Conservation (phyloP, 2,329 filamentous ascomycete genomes). For the Pyricularia sp. region DNA sequence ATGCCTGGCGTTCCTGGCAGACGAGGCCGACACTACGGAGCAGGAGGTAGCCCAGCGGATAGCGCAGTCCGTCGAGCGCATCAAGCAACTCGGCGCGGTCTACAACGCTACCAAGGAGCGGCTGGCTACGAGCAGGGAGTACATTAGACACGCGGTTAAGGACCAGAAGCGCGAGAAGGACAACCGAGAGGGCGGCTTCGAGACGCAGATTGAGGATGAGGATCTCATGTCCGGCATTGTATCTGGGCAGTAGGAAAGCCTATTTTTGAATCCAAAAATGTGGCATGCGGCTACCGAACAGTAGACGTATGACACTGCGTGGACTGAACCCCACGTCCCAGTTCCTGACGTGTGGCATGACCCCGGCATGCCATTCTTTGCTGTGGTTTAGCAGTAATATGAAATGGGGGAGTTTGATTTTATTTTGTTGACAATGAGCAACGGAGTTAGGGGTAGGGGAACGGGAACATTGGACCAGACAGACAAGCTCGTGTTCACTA, state of each 20-base stretch:
- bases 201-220: conserved; percentile 42
- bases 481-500: not conserved
- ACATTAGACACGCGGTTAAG: conserved; percentile 35
- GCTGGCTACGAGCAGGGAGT: conserved; percentile 46
- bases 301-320: not conserved
- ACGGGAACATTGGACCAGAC: not conserved
- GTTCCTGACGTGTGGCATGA: not conserved
- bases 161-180: conserved; percentile 41
- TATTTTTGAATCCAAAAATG: not conserved
- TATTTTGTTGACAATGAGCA: not conserved
- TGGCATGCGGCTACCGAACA: not conserved
- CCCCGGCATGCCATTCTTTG: not conserved
- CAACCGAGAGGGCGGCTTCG: conserved; percentile 23
- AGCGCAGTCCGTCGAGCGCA: conserved; percentile 25
- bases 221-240: conserved; percentile 45
- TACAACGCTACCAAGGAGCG: conserved; percentile 44
- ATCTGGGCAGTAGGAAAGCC: not conserved
- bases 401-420: not conserved
- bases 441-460: not conserved
- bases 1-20: conserved; percentile 42
- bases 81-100: conserved; percentile 35
- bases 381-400: not conserved
- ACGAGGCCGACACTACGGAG: conserved; percentile 36
- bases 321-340: not conserved
- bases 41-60: conserved; percentile 39